These are phyloP conservation scores for Diplodia sapinea DNA, from an alignment of 2,329 filamentous ascomycete genomes.

Conservation along the genomic window DNA sequence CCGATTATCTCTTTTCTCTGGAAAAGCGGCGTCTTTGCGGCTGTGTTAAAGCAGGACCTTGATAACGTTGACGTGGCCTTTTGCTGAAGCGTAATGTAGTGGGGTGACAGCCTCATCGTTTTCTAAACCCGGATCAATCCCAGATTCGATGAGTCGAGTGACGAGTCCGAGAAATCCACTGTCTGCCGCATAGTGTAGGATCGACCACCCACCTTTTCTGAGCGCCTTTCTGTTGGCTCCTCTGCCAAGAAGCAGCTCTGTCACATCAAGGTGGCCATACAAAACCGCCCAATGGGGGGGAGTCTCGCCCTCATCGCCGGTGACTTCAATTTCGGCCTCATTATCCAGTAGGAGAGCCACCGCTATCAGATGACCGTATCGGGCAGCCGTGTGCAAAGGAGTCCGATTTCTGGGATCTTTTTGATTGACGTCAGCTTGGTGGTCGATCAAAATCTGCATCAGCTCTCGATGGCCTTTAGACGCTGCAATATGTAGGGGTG, in stretches of 20 bases:
- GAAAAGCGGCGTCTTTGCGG: neutral
- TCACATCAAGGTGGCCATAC: neutral
- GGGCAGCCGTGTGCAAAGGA: neutral
- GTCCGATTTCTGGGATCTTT: neutral
- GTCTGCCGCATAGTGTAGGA: neutral
- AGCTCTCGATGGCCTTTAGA: neutral
- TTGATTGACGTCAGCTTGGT: neutral
- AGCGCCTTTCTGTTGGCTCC: neutral
- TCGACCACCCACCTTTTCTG: neutral
- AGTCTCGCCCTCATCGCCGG: neutral
- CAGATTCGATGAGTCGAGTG: neutral
- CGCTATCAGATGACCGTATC: rapidly evolving
- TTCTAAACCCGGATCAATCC: neutral
- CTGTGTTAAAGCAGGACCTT: neutral
- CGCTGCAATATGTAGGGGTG: neutral
- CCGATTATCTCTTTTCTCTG: too few species aligned
- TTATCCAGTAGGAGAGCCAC: neutral
- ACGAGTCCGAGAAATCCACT: neutral
- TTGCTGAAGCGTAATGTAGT: neutral
- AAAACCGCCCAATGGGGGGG: neutral
- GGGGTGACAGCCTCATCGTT: neutral
- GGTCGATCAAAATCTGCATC: neutral
- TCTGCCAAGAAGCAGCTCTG: neutral
- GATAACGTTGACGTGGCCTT: neutral
- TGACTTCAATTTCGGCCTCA: neutral